Percentiles rank a stretch among this genome's conserved stretches.
phyloP scores from a whole-genome alignment of 2,329 filamentous ascomycete genomes.

The Scedosporium boydii region DNA sequence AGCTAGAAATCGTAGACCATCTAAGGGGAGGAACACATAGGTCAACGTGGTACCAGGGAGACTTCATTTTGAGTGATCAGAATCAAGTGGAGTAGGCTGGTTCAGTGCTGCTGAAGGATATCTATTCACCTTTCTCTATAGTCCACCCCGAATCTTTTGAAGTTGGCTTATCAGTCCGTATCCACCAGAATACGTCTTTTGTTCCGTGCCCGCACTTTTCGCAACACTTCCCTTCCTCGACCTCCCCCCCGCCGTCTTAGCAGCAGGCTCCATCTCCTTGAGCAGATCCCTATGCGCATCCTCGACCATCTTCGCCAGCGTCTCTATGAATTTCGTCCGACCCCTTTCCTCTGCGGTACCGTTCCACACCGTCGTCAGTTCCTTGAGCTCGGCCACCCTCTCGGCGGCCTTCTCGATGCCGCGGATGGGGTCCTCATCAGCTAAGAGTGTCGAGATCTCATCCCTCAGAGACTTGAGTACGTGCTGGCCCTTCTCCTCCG shows the following conservation, averaged over 20 bases:
- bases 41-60: too few species aligned
- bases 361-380: conserved; percentile 76
- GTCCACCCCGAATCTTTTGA: conserved; percentile 47
- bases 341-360: conserved; percentile 94
- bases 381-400: conserved; percentile 68
- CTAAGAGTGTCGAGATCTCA: conserved; percentile 62
- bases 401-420: conserved; percentile 66
- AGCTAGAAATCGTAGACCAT: too few species aligned
- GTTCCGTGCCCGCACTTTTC: conserved; percentile 20
- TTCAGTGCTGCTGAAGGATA: background rate
- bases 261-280: conserved; percentile 38
- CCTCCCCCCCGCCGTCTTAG: conserved; percentile 24
- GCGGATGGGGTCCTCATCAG: conserved; percentile 45
- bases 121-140: conserved; percentile 2
- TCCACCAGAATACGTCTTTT: conserved; percentile 34
- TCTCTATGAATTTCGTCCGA: conserved; percentile 70
- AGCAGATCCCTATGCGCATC: conserved; percentile 52
- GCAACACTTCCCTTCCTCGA: conserved; percentile 21
- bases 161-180: conserved; percentile 55
- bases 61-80: background rate
- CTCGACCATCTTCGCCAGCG: conserved; percentile 71
- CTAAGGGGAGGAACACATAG: too few species aligned
- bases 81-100: background rate
- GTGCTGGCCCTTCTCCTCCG: conserved; percentile 79
- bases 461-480: conserved; percentile 60